Percentiles rank a stretch among this genome's conserved stretches.
phyloP scores from a whole-genome alignment of 306 rosid genomes.

The Echinosophora koreensis region DNA sequence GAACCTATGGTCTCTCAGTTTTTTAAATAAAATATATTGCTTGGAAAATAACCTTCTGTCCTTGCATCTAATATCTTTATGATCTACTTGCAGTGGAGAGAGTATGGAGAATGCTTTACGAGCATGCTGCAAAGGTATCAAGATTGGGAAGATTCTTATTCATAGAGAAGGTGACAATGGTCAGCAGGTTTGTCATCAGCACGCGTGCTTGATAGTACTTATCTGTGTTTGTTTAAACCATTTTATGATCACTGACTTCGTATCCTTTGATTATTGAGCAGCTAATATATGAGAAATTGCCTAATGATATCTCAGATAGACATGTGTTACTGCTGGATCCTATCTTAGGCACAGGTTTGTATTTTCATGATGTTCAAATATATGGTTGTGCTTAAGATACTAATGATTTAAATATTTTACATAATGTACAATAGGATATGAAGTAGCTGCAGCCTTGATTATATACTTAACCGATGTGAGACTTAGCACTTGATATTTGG shows the following conservation, averaged over 20 bases:
- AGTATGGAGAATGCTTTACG: conserved; percentile 99
- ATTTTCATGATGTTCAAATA: conserved; percentile 16
- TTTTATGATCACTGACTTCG: conserved; percentile 32
- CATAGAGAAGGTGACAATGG: conserved; percentile 99
- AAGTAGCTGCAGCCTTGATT: neutral
- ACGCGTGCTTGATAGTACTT: conserved; percentile 5
- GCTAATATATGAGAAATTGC: conserved; percentile 94
- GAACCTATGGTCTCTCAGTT: conserved; percentile 13
- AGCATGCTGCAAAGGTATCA: conserved; percentile 99
- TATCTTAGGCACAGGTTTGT: conserved; percentile 95
- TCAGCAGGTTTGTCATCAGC: conserved; percentile 77
- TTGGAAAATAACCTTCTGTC: conserved; percentile 22
- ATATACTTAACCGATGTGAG: neutral
- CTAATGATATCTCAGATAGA: conserved; percentile 93
- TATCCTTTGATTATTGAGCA: conserved; percentile 56
- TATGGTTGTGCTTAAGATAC: conserved; percentile 1
- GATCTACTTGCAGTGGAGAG: conserved; percentile 78
- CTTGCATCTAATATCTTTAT: conserved; percentile 36
- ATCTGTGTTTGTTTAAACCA: conserved; percentile 13
- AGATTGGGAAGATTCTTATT: conserved; percentile 98
- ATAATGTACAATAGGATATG: neutral
- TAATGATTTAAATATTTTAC: conserved; percentile 2
- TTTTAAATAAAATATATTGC: conserved; percentile 1
- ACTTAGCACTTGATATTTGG: neutral
- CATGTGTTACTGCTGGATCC: conserved; percentile 97